These are phyloP conservation scores for Apostasia shenzhenica DNA, from an alignment of 106 monocot species.

Conservation along the genomic window DNA sequence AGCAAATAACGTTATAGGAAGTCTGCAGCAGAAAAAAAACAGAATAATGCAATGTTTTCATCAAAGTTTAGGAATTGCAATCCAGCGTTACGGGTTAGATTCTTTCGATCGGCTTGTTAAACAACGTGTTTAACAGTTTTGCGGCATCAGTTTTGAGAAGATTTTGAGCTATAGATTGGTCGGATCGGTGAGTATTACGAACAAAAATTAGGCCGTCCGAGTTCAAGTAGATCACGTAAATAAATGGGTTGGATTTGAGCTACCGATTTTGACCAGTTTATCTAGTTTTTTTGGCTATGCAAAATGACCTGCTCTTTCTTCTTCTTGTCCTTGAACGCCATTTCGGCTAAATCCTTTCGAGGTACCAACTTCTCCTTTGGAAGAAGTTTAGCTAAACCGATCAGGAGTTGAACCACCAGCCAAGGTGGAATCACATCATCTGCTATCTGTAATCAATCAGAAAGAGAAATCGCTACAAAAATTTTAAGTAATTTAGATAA, in stretches of 20 bases:
- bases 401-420: constrained; percentile 55
- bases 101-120: no score
- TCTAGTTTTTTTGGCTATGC: no score
- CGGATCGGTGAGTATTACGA: no score
- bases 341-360: constrained; percentile 68
- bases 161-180: background rate
- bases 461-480: background rate
- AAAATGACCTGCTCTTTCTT: constrained; percentile 64
- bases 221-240: no score
- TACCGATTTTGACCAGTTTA: no score
- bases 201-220: no score
- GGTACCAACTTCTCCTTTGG: constrained; percentile 78
- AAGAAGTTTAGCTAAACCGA: constrained; percentile 49
- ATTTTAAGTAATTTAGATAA: background rate
- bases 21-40: constrained; percentile 31
- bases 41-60: background rate
- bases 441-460: constrained; percentile 49
- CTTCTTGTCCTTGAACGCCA: constrained; percentile 74
- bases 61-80: background rate
- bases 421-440: constrained; percentile 79
- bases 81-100: no score
- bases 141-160: no score
- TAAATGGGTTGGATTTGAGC: no score
- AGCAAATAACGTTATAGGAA: constrained; percentile 69
- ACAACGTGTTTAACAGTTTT: no score